Evolutionary conservation across 2,329 filamentous ascomycete genomes (phyloP), one percentile per base, ranked within the genome.

Genomic region (Tolypocladium guangdongense): DNA sequence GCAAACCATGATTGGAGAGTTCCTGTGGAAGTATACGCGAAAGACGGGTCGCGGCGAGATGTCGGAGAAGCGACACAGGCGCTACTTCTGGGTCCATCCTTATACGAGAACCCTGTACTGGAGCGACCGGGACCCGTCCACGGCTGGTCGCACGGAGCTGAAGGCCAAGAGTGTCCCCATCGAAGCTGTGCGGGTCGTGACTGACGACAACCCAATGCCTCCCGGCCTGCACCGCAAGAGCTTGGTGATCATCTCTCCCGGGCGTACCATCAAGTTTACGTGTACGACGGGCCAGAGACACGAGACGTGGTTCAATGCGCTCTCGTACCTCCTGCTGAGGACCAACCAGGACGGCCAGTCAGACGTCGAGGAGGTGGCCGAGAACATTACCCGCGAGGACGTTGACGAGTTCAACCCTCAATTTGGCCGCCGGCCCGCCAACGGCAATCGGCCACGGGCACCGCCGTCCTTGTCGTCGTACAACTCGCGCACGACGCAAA

Each of bases 1-100:
- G 2, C 92, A 99, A 71, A 97, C 93, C 20, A 99, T 99, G 93
- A 97, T 99, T 65, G 93, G 93, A 53, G 93, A 99, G 68, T 97
- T 92, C 68, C 77, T 99, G 41, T 99, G 93, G 93, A 99, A 99
- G 69, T 99, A 99, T 71, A 99, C 93, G 0, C 87, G 93, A 63
- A 96, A 93, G 74, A 80, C 91, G 55, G 91, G 90, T n/a, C 86
- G 92, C 27, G 87, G 84, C 52, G 88, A 90, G 58, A 83, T 95
- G 71, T 97, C 91, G 0, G 87, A 85, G 61, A 95, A 91, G 53
- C 83, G 93, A 51, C 93, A 99, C 70, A 83, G 89, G 57, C 85
- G 93, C 35, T 99, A 96, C 77, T 99, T 99, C 78, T 99, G 93
- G 93, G 89, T 99, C 24, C 93, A 99, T 66, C 93, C 93, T 0